Evolutionary conservation across 1,139 yeast genomes (phyloP).

Genomic region (Saccharomyces pastorianus): DNA sequence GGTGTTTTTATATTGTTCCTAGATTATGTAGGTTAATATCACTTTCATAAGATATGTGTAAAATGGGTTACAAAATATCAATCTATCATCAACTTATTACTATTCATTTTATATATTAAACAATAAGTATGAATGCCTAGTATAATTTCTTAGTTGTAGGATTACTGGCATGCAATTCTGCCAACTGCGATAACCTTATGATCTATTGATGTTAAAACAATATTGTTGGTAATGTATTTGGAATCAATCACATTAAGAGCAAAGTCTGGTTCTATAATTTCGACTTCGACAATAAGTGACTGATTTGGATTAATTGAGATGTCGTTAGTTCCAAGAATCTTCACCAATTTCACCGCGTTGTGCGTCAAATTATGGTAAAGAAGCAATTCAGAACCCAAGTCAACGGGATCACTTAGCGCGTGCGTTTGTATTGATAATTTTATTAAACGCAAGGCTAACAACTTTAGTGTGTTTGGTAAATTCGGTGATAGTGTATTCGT

Average conservation of each 20-base stretch:
- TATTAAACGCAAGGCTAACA: neutral
- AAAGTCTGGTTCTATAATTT: neutral
- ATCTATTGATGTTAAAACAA: neutral
- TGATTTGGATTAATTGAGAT: neutral
- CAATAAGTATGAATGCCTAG: neutral
- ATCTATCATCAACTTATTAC: neutral
- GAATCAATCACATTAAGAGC: neutral
- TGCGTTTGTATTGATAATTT: neutral
- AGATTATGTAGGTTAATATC: slow-evolving; percentile 37
- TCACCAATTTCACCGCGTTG: neutral
- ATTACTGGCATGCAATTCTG: neutral
- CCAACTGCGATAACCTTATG: neutral
- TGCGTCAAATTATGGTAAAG: neutral
- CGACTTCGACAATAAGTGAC: neutral
- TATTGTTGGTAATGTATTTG: neutral
- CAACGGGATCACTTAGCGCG: neutral
- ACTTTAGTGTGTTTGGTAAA: neutral
- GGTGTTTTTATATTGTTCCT: slow-evolving; percentile 57
- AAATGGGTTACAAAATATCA: neutral
- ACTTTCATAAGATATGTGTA: neutral
- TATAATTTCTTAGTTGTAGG: neutral
- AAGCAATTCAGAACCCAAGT: neutral
- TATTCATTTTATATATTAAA: neutral
- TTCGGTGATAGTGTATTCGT: neutral
- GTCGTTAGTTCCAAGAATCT: neutral